Conservation (phyloP, 169 alveolate species). For the Plasmodium sp. region DNA sequence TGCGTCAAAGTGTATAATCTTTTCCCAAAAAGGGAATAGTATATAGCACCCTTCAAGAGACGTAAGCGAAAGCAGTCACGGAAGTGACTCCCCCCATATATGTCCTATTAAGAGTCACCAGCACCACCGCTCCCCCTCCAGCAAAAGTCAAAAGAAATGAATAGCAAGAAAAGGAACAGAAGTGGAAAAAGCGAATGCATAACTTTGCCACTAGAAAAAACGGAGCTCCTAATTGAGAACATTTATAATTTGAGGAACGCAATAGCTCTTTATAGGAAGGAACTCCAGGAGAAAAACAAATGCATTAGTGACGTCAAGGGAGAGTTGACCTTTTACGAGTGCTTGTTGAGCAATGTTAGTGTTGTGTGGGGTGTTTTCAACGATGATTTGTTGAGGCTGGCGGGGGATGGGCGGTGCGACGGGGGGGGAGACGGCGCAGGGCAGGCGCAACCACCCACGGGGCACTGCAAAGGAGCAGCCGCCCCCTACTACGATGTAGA, state of each 20-base stretch:
- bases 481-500: constrained; percentile 57
- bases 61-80: not conserved
- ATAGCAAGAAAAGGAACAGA: constrained; percentile 40
- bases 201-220: constrained; percentile 61
- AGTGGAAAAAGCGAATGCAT: constrained; percentile 22
- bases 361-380: constrained; percentile 58
- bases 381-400: constrained; percentile 17
- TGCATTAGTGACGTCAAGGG: constrained; percentile 6
- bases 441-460: not conserved
- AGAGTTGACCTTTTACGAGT: constrained; percentile 16
- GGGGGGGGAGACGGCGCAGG: not conserved
- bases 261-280: constrained; percentile 48
- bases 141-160: constrained; percentile 18
- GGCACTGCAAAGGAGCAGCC: not conserved
- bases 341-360: constrained; percentile 23
- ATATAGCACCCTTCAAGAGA: not conserved
- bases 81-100: not conserved
- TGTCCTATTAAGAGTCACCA: not conserved
- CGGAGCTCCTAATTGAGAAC: constrained; percentile 50
- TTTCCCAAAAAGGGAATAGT: not conserved
- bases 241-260: constrained; percentile 31
- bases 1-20: not conserved
- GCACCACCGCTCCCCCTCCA: not conserved
- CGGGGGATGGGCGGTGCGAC: not conserved
- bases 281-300: constrained; percentile 51